Evolutionary conservation across 768 basidiomycete genomes (phyloP).

Genomic region (Podaxis sp.): DNA sequence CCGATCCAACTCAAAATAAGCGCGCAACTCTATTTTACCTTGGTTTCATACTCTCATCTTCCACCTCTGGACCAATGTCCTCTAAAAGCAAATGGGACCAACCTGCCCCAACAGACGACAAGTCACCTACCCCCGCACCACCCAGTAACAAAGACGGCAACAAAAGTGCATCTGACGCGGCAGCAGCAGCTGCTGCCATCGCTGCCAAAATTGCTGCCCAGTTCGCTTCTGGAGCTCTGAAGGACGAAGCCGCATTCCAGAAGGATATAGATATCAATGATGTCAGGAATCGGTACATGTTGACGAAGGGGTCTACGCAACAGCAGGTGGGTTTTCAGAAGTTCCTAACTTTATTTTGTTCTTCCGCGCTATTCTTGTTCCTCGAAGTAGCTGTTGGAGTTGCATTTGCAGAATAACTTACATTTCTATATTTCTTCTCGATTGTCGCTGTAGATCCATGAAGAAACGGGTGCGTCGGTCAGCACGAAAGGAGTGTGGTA

Average conservation of each 20-base stretch:
- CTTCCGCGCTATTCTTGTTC: background rate
- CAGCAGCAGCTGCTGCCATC: conserved; percentile 65
- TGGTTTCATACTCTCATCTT: conserved; percentile 3
- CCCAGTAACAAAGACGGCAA: conserved; percentile 15
- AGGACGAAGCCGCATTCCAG: conserved; percentile 75
- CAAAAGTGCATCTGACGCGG: conserved; percentile 59
- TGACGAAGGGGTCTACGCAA: conserved; percentile 89
- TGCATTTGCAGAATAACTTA: too few species aligned
- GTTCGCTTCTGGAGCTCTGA: conserved; percentile 45
- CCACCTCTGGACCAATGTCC: conserved; percentile 5
- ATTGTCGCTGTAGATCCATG: conserved; percentile 60
- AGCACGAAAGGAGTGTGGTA: conserved; percentile 93
- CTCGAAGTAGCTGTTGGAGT: background rate
- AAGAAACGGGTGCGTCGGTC: conserved; percentile 85
- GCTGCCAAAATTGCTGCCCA: conserved; percentile 90
- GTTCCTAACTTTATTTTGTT: conserved; percentile 32
- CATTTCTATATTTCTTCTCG: background rate
- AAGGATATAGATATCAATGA: conserved; percentile 94
- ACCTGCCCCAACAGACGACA: background rate
- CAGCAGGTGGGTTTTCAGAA: conserved; percentile 85
- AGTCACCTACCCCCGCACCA: conserved; percentile 32
- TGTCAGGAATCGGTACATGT: conserved; percentile 83
- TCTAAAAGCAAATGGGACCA: conserved; percentile 64
- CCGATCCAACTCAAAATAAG: background rate
- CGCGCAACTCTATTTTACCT: too few species aligned